Conservation (phyloP, 2,329 filamentous ascomycete genomes). For the Fusarium sp. region DNA sequence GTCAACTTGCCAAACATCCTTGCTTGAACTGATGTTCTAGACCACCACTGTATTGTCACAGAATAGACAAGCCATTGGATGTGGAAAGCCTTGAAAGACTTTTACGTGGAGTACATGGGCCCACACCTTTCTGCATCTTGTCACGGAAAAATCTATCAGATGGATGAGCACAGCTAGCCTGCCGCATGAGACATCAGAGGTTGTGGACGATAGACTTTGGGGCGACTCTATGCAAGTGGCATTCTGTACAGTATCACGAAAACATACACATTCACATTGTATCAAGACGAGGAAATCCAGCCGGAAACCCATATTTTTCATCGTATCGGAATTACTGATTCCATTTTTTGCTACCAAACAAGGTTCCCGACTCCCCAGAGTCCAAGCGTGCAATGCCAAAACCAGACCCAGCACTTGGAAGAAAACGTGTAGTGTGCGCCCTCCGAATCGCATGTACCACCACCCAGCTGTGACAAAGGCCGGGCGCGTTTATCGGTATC, state of each 20-base stretch:
- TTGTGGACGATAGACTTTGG: not conserved
- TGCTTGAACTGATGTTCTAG: not conserved
- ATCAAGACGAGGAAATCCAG: slow-evolving; percentile 12
- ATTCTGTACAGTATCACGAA: no score
- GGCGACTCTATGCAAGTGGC: no score
- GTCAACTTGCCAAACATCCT: not conserved
- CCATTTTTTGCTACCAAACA: slow-evolving; percentile 48
- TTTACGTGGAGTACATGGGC: not conserved
- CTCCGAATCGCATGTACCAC: slow-evolving; percentile 31
- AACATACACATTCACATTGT: not conserved
- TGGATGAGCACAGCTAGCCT: not conserved
- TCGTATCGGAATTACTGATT: slow-evolving; percentile 47
- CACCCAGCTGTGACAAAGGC: slow-evolving; percentile 20
- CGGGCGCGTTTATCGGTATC: slow-evolving; percentile 80
- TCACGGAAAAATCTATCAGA: not conserved
- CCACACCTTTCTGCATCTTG: not conserved
- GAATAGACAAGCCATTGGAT: not conserved
- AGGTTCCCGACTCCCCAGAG: slow-evolving; percentile 49
- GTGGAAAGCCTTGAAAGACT: not conserved
- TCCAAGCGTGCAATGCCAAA: slow-evolving; percentile 49
- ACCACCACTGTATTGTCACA: not conserved
- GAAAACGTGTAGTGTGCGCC: slow-evolving; percentile 32
- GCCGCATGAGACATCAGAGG: not conserved
- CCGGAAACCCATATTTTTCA: slow-evolving; percentile 43
- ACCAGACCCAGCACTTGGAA: slow-evolving; percentile 45